A percentile compares a stretch with the other conserved stretches of the same genome.
phyloP scores from a whole-genome alignment of 495 filamentous ascomycete species.

The Oleoguttula mirabilis region DNA sequence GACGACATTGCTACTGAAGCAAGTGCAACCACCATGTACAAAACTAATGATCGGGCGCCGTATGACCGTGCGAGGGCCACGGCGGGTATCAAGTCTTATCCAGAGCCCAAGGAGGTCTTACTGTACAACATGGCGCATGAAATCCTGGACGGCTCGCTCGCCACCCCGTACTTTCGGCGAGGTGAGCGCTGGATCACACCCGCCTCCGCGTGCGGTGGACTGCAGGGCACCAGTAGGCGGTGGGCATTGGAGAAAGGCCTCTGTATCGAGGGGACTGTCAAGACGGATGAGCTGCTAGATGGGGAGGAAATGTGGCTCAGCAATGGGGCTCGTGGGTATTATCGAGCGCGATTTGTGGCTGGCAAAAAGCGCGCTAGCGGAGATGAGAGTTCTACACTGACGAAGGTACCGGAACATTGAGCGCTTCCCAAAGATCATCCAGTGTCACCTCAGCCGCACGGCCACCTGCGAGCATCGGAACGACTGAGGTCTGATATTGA shows the following conservation, averaged over 20 bases:
- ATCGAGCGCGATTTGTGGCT: conserved; percentile 21
- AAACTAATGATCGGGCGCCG: conserved; percentile 25
- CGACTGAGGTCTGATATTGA: too few relatives aligned
- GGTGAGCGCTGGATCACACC: conserved; percentile 57
- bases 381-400: too few relatives aligned
- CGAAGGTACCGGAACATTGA: too few relatives aligned
- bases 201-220: conserved; percentile 53
- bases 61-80: conserved; percentile 22
- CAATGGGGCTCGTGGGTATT: conserved; percentile 73
- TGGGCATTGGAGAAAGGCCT: conserved; percentile 58
- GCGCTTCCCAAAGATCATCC: too few relatives aligned
- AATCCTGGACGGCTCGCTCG: conserved; percentile 78
- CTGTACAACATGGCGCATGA: conserved; percentile 53
- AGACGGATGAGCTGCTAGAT: conserved; percentile 43
- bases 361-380: too few relatives aligned
- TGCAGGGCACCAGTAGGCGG: conserved; percentile 67
- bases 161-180: conserved; percentile 68
- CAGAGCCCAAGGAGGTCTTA: conserved; percentile 56
- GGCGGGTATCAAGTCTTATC: conserved; percentile 39
- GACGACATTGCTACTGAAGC: conserved; percentile 21
- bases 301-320: conserved; percentile 76
- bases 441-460: too few relatives aligned
- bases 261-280: conserved; percentile 52
- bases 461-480: too few relatives aligned
- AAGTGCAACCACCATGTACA: conserved; percentile 25